Conservation (phyloP, 2,329 filamentous ascomycete genomes). For the Fusarium sp. region DNA sequence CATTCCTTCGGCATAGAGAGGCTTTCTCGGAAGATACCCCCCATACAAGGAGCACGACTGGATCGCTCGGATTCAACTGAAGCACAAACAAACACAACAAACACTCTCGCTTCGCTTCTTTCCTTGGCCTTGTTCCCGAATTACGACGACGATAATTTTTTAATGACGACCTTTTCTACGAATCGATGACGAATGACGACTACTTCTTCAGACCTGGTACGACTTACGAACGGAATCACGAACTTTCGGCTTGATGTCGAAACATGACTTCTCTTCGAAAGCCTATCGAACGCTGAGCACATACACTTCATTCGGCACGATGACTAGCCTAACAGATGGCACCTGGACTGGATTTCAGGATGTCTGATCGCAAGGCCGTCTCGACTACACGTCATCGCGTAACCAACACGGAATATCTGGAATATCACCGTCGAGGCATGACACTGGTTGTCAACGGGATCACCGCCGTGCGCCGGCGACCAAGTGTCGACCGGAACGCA, state of each 20-base stretch:
- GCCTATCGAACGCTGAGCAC: conserved; percentile 42
- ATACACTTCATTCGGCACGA: conserved; percentile 47
- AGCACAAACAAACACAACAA: conserved; percentile 23
- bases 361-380: conserved; percentile 45
- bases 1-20: conserved; percentile 45
- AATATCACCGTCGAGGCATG: conserved; percentile 52
- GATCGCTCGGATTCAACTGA: conserved; percentile 30
- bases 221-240: conserved; percentile 48
- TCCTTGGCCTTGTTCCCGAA: conserved; percentile 55
- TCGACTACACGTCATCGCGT: conserved; percentile 50
- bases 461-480: conserved; percentile 37
- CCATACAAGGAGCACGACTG: conserved; percentile 21
- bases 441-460: conserved; percentile 61
- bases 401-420: conserved; percentile 54
- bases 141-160: conserved; percentile 52
- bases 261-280: conserved; percentile 46
- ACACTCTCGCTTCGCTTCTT: conserved; percentile 53
- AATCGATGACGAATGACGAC: conserved; percentile 53
- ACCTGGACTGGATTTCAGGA: conserved; percentile 47
- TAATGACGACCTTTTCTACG: conserved; percentile 59
- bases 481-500: conserved; percentile 14
- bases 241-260: conserved; percentile 50
- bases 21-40: conserved; percentile 43
- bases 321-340: conserved; percentile 32
- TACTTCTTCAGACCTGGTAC: conserved; percentile 47